Conservation (phyloP, 306 rosid species). For the Astragalus membranaceus region DNA sequence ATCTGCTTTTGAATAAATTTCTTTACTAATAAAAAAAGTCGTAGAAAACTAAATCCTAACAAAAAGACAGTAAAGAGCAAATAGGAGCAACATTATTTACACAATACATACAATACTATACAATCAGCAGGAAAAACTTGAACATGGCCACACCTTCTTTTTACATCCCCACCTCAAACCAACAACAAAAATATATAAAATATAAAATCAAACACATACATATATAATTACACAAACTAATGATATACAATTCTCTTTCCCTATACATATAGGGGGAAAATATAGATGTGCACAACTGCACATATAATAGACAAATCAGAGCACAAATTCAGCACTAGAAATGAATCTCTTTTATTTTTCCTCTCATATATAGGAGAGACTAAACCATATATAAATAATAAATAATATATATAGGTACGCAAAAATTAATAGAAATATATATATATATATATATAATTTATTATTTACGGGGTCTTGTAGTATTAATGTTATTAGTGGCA, state of each 20-base stretch:
- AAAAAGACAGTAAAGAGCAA: no score
- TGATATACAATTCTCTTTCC: constrained; percentile 3
- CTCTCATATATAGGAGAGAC: not conserved
- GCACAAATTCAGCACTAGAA: not conserved
- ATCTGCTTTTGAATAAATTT: no score
- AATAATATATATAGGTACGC: no score
- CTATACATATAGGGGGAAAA: not conserved
- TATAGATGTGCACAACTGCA: not conserved
- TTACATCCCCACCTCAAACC: not conserved
- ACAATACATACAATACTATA: no score
- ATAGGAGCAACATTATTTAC: no score
- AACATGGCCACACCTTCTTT: not conserved
- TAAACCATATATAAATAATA: not conserved
- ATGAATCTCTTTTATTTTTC: not conserved
- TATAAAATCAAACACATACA: not conserved
- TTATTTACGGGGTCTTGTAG: constrained; percentile 13
- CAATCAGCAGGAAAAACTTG: not conserved
- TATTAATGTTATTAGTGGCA: not conserved
- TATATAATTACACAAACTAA: not conserved
- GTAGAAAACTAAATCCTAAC: no score
- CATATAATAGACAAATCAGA: not conserved
- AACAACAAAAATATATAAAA: not conserved
- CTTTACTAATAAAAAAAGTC: no score
- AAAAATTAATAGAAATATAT: not conserved
- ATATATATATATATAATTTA: not conserved